Base-by-base conservation (phyloP, 2,329 filamentous ascomycete species). In the Macrophomina pseudophaseolina region DNA sequence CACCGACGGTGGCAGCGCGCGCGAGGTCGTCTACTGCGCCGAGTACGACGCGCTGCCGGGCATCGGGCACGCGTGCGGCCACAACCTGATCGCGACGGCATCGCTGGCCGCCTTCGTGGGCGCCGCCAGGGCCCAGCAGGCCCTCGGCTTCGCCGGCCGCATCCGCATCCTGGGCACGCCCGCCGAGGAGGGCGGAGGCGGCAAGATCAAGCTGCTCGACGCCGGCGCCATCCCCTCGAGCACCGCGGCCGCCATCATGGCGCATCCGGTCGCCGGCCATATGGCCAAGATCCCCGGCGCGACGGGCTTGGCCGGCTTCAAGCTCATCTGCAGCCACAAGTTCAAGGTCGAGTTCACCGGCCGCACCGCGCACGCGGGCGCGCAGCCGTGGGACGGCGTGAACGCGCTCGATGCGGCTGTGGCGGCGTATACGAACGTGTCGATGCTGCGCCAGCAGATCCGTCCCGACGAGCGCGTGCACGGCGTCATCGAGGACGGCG, bases 51-150 rank as follows among this genome's bases (percentile, higher is more conserved):
- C 83, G 3, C 76, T 86, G 3, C 81, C 83, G 1, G 80, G 78
- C 1, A 78, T 86, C 7, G 84, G 84, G 42, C 84, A 86, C 69
- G 83, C 83, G 7, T 87, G 85, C 65, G 85, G 85, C 4, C 85
- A 86, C 74, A 86, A 86, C 68, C 78, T 86, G 44, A 86, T 86
- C 64, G 83, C 83, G 5, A 82, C 78, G 0, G 79, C 82, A 2
- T 84, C 83, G 0, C 73, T 85, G 9, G 79, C 82, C 1, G 83
- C 75, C 2, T 82, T 79, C 30, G 71, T 87, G 2, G 84, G 82
- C 3, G 77, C 84, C 0, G 83, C 82, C 0, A 74, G 81, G 32
- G 72, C 82, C 2, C 76, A 86, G 69, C 78, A 75, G 23, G 71
- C 76, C 12, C 75, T 80, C 48, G 69, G 73, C 1, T 74, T 87